Evolutionary conservation across 73 alveolate genomes (phyloP).

Genomic region (Tetrahymena elliotti): DNA sequence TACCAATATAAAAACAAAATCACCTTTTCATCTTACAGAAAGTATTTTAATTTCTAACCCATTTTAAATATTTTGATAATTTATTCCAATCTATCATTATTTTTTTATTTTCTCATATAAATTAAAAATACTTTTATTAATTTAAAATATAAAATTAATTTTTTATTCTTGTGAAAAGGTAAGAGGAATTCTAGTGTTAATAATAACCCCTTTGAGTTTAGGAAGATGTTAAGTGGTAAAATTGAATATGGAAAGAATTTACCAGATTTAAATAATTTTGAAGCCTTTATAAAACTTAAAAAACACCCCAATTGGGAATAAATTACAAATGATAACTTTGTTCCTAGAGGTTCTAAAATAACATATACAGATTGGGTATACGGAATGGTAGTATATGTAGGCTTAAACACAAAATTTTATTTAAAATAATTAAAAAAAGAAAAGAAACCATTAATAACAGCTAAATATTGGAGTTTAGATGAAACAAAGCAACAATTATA

Average conservation of each 20-base stretch:
- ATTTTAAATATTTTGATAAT: neutral
- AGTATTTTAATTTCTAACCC: neutral
- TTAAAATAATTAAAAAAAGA: neutral
- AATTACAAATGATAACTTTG: constrained; percentile 18
- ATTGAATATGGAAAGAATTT: constrained; percentile 23
- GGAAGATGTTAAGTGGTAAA: neutral
- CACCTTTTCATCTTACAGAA: neutral
- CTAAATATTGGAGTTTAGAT: neutral
- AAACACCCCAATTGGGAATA: constrained; percentile 33
- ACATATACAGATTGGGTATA: constrained; percentile 34
- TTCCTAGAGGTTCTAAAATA: constrained; percentile 31
- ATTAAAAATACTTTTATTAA: too few species aligned
- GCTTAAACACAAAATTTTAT: constrained; percentile 10
- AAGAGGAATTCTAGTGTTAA: neutral
- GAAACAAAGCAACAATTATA: neutral
- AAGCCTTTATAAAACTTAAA: constrained; percentile 31
- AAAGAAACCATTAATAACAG: neutral
- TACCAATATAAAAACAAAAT: neutral
- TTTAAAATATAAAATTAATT: neutral
- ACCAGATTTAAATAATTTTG: constrained; percentile 22
- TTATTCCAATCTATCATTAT: too few species aligned
- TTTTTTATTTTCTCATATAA: too few species aligned
- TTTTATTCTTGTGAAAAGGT: neutral
- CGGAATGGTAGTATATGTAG: constrained; percentile 35
- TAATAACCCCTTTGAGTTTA: neutral